Evolutionary conservation across 371 early-diverging fungal species (phyloP), one percentile per base, ranked within the genome.

Genomic region (Phascolomyces articulosus): DNA sequence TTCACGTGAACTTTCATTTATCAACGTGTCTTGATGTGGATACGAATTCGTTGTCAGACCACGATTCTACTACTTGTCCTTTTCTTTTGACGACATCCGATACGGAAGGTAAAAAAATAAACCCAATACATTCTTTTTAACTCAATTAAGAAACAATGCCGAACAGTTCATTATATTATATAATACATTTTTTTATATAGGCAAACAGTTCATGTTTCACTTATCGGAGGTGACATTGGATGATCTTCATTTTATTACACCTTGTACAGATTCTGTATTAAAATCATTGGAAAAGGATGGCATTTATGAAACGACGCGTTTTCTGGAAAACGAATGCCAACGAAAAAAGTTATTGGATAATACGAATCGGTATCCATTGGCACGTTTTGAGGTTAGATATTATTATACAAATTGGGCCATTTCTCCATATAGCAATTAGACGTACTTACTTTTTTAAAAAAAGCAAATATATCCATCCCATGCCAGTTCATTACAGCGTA

Each of bases 231-330:
- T 24, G 26, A 51, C 51, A 24, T 24, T 51, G 24, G 51, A 51
- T 51, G 51, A 51, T 51, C 51, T 51, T 7, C 51, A 51, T 24
- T 51, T 51, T 51, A 24, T 51, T n/a, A 51, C 51, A 10, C 51
- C 51, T 23, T 51, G 51, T 24, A 11, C 51, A 3, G 51, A 24
- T 51, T 20, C 26, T 24, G 51, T 51, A n/a, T 23, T 51, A 24
- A 51, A 51, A 51, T 51, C 4, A 24, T 24, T 51, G 4, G 51
- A 51, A 24, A 51, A 51, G 23, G 51, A 51, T 51, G 51, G 51
- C 6, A 51, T 51, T 2, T 24, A 23, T 20, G 51, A 51, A 51
- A 51, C 51, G 15, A n/a, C 23, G n/a, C 51, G 3, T 8, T n/a
- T n/a, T n/a, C 51, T 51, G 4, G 11, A 13, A n/a, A 24, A 24